These are phyloP conservation scores for Aspergillus phoenicis DNA, from an alignment of 2,329 filamentous ascomycete genomes.

Conservation along the genomic window DNA sequence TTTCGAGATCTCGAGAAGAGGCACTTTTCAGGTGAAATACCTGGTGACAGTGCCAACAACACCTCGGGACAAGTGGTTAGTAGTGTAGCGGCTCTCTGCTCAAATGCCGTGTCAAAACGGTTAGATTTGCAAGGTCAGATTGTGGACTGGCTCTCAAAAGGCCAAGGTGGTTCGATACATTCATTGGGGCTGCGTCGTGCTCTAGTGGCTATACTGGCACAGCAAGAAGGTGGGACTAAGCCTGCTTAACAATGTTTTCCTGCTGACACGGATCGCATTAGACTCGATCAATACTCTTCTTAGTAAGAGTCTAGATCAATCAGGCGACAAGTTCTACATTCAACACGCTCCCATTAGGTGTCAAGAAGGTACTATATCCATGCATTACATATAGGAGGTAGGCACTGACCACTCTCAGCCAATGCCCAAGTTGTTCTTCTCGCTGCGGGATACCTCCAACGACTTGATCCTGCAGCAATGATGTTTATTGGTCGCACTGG, in stretches of 20 bases:
- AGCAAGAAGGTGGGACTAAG: slow-evolving; percentile 49
- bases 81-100: slow-evolving; percentile 62
- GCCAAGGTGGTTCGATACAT: slow-evolving; percentile 67
- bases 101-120: slow-evolving; percentile 52
- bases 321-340: slow-evolving; percentile 85
- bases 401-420: slow-evolving; percentile 54
- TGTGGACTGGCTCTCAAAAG: slow-evolving; percentile 65
- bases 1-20: slow-evolving; percentile 48
- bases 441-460: slow-evolving; percentile 72
- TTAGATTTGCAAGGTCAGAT: slow-evolving; percentile 57
- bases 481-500: slow-evolving; percentile 70
- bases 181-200: slow-evolving; percentile 68
- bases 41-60: slow-evolving; percentile 15
- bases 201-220: slow-evolving; percentile 60
- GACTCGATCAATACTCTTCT: slow-evolving; percentile 52
- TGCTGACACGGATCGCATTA: slow-evolving; percentile 25
- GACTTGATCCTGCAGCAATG: slow-evolving; percentile 66
- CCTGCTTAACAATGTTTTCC: too few relatives aligned
- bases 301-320: slow-evolving; percentile 70
- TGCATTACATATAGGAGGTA: too few relatives aligned
- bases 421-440: slow-evolving; percentile 79
- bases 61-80: slow-evolving; percentile 47
- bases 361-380: slow-evolving; percentile 71
- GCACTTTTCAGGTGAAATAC: slow-evolving; percentile 35
- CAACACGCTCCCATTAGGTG: slow-evolving; percentile 80